A percentile compares a stretch with the other conserved stretches of the same genome.
These are phyloP conservation scores for Cercis canadensis DNA, from an alignment of 306 rosid species.

Conservation along the genomic window DNA sequence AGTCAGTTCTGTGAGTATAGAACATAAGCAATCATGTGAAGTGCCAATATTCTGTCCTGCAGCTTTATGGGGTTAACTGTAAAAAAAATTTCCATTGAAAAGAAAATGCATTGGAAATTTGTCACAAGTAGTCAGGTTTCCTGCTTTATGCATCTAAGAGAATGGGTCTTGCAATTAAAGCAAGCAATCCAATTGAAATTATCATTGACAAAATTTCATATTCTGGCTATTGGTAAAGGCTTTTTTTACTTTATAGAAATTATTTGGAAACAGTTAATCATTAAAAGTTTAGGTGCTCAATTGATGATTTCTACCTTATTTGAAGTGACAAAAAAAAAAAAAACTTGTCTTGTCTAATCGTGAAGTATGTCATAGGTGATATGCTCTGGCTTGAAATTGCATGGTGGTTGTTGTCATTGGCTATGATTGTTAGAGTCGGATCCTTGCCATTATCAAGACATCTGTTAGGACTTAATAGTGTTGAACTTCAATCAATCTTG, in stretches of 20 bases:
- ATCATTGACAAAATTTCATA: background rate
- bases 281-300: background rate
- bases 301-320: background rate
- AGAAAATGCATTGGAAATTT: background rate
- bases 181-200: background rate
- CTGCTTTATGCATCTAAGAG: constrained; percentile 10
- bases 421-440: background rate
- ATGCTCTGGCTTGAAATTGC: constrained; percentile 11
- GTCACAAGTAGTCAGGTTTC: background rate
- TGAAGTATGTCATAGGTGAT: background rate
- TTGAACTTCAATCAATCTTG: background rate
- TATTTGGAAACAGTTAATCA: constrained; percentile 6
- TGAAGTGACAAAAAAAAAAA: background rate
- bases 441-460: constrained; percentile 16
- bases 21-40: background rate
- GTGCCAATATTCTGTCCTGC: constrained; percentile 3
- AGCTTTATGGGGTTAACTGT: constrained; percentile 4
- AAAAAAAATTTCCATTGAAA: background rate
- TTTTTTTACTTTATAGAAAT: background rate
- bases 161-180: background rate
- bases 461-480: background rate
- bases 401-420: background rate
- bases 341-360: no score
- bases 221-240: background rate
- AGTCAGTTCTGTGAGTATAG: constrained; percentile 20